Base-by-base conservation (phyloP, 2,329 filamentous ascomycete genomes). In the Colletotrichum lentis region DNA sequence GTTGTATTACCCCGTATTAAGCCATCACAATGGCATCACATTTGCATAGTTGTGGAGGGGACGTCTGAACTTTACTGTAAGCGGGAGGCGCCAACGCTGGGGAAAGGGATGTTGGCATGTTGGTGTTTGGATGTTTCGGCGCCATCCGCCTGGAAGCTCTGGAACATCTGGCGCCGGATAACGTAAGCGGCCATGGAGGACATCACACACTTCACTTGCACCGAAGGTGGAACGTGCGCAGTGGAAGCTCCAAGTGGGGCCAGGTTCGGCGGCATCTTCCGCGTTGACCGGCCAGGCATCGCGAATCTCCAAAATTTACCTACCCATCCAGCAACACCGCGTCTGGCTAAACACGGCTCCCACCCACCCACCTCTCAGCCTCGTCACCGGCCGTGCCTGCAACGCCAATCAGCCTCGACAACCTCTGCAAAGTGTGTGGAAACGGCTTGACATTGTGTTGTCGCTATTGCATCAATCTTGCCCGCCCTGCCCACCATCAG, bases 251-350 rank as follows among this genome's bases (percentile, higher is more conserved):
- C 8, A 22, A 39, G 56, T 59, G 56, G 56, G 55, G 27, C 56
- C 14, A n/a, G 7, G 16, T 5, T 5, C 27, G n/a, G 24, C 67
- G 67, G 67, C 67, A 58, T 65, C 65, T 63, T 62, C 66, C 59
- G 61, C 52, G 56, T 69, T 64, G 49, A 57, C 68, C 11, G 35
- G 68, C 50, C 55, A 59, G 61, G 68, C 53, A 69, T 70, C 69
- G 69, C 69, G 69, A 70, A 66, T 66, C 61, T 69, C 69, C 69
- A 70, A 70, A 70, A 70, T 69, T 70, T 70, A 66, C 31, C 31
- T 35, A 35, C 31, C 31, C 8, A 35, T 70, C 62, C 49, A 68
- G 55, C 55, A 56, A 64, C 47, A 56, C 52, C 69, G 66, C 69
- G 69, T 69, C 37, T 47, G 7, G 46, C 53, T 56, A 64, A 69